Evolutionary conservation across 2,329 filamentous ascomycete species (phyloP).

Genomic region (Didymella pomorum): DNA sequence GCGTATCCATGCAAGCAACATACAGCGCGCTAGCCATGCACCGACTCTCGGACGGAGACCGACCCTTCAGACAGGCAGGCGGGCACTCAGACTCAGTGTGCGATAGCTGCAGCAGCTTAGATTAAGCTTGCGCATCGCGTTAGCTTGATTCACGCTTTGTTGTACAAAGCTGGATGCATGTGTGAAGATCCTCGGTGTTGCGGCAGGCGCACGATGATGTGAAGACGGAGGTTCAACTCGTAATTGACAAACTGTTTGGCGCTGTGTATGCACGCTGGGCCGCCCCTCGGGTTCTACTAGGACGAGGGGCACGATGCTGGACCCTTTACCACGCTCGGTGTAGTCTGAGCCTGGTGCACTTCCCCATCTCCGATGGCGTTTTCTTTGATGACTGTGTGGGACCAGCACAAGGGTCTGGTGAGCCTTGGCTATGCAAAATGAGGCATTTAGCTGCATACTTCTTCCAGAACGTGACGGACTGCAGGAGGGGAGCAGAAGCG

Average conservation of each 20-base stretch:
- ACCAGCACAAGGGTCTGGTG: conserved; percentile 1
- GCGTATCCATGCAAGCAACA: conserved; percentile 1
- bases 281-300: conserved; percentile 11
- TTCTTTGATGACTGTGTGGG: conserved; percentile 1
- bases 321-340: conserved; percentile 7
- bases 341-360: conserved; percentile 2
- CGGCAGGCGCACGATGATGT: conserved; percentile 4
- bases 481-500: conserved; percentile 3
- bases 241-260: conserved; percentile 8
- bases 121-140: conserved; percentile 3
- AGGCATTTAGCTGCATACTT: conserved; percentile 13
- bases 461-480: conserved; percentile 7
- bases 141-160: conserved; percentile 5
- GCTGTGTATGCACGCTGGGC: conserved; percentile 13
- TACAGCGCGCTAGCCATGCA: conserved; percentile 15
- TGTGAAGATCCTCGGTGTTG: conserved; percentile 7
- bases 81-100: conserved; percentile 3
- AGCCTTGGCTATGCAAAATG: conserved; percentile 10
- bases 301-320: conserved; percentile 10
- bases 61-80: conserved; percentile 1
- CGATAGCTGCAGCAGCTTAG: conserved; percentile 16
- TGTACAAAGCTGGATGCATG: conserved; percentile 13
- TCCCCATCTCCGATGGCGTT: conserved; percentile 3
- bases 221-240: conserved; percentile 9
- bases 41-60: conserved; percentile 2